Evolutionary conservation across 2,329 filamentous ascomycete genomes (phyloP), one percentile per base, ranked within the genome.

Genomic region (Zalaria obscura): DNA sequence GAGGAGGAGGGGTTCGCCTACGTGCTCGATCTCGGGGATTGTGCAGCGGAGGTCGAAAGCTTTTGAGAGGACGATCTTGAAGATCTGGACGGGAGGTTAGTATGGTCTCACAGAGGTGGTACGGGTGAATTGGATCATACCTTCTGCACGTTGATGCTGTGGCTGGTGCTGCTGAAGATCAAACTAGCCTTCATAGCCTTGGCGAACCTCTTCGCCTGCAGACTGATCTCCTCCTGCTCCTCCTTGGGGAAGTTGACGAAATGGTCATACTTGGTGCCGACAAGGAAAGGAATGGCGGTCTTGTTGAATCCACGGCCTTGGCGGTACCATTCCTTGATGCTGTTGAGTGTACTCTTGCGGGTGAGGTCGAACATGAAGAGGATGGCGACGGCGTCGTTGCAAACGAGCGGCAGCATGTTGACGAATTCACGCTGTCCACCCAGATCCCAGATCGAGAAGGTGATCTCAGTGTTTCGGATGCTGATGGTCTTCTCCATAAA

Each of bases 401-500:
- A 98, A 46, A 98, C 91, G n/a, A 98, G 75, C 25, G 91, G 91
- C 47, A 98, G 70, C 91, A 98, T 98, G 69, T 98, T 98, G 65
- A 98, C 91, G 57, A 98, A 98, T 66, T 98, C 91, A 57, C 91
- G 81, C 69, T 98, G 91, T 50, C 91, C 91, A 53, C 91, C 91
- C 42, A 98, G 67, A 69, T 98, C 91, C 91, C 91, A 98, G 59
- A 98, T 98, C 47, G 87, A 94, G 66, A 98, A 98, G 35, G 91
- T 98, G 62, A 98, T 98, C 65, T 98, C 91, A 10, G 91, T 98
- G 65, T 98, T 98, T 47, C 91, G 83, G 63, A 98, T 98, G 48
- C 86, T 93, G 59, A 98, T 98, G 31, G 91, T 98, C 73, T 98
- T 98, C 64, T 98, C 91, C 91, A 98, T 98, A 65, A 98, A 98